These are phyloP conservation scores for Crithidia bombi DNA, from an alignment of 208 protist genomes.

Conservation along the genomic window DNA sequence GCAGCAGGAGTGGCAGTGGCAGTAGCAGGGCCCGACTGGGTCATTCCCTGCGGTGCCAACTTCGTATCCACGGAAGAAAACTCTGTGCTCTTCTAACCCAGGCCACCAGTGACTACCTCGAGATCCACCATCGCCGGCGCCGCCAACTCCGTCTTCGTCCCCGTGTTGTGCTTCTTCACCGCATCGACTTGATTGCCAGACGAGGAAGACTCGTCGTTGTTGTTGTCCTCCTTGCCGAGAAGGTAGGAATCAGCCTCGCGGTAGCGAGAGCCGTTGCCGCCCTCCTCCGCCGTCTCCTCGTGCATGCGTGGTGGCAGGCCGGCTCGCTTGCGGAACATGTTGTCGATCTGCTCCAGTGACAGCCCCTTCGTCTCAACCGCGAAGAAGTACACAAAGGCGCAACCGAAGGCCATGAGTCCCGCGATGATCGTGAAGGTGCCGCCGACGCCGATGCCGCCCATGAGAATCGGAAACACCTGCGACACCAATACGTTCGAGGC, in stretches of 20 bases:
- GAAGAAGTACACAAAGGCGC: constrained; percentile 82
- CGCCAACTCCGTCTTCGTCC: background rate
- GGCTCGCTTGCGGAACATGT: constrained; percentile 69
- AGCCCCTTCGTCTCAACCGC: constrained; percentile 90
- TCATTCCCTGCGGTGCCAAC: background rate
- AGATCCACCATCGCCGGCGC: background rate
- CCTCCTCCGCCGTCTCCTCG: constrained; percentile 24
- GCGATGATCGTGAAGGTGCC: constrained; percentile 81
- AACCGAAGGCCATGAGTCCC: constrained; percentile 60
- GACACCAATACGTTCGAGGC: constrained; percentile 86
- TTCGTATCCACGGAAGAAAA: background rate
- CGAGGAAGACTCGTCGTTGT: background rate
- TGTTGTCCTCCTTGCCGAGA: background rate
- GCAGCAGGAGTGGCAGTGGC: background rate
- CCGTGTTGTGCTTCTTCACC: constrained; percentile 3
- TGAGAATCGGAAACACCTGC: constrained; percentile 84
- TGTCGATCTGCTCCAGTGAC: constrained; percentile 87
- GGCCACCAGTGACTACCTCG: background rate
- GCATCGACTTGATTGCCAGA: constrained; percentile 13
- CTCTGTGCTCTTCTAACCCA: background rate
- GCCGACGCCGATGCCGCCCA: constrained; percentile 84
- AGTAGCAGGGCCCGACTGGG: background rate
- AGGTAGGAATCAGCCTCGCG: constrained; percentile 9
- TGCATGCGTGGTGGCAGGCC: constrained; percentile 44
- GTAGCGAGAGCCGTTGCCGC: constrained; percentile 8